These are phyloP conservation scores for Mollisia scopiformis DNA, from an alignment of 2,329 filamentous ascomycete genomes.

Conservation along the genomic window DNA sequence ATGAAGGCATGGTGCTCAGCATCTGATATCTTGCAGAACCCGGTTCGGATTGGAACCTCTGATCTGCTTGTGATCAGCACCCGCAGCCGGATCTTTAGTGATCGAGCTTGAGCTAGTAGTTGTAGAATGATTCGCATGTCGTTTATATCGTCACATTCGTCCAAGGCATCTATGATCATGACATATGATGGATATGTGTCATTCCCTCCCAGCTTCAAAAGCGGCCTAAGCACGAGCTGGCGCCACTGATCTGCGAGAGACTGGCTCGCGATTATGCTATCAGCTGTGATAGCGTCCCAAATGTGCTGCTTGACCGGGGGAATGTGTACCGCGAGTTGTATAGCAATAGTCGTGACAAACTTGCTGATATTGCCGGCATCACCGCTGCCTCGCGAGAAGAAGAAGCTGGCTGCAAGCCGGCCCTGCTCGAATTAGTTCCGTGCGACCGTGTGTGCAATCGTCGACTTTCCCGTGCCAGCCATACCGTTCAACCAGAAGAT, in stretches of 20 bases:
- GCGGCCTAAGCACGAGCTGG: constrained; percentile 45
- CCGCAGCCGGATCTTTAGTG: constrained; percentile 24
- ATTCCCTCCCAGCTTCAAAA: constrained; percentile 29
- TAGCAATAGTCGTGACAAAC: constrained; percentile 39
- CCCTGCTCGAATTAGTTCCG: constrained; percentile 19
- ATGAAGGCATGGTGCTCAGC: constrained; percentile 27
- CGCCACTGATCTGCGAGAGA: constrained; percentile 46
- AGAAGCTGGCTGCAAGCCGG: constrained; percentile 37
- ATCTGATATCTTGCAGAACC: constrained; percentile 20
- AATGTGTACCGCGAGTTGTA: constrained; percentile 27
- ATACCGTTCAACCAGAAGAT: constrained; percentile 41
- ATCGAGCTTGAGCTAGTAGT: constrained; percentile 23
- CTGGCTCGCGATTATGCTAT: constrained; percentile 14
- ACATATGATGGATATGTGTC: constrained; percentile 5
- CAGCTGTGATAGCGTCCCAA: constrained; percentile 21
- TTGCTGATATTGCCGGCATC: constrained; percentile 33
- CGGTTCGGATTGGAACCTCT: constrained; percentile 27
- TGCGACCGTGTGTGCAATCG: constrained; percentile 40
- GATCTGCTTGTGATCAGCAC: constrained; percentile 37
- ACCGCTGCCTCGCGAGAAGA: constrained; percentile 23
- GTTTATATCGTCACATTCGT: constrained; percentile 33
- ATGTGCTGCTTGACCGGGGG: constrained; percentile 4
- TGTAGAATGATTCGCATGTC: constrained; percentile 26
- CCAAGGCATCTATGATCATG: constrained; percentile 36
- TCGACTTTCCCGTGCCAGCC: constrained; percentile 41